Evolutionary conservation across 306 rosid species (phyloP), one percentile per base, ranked within the genome.

Genomic region (Vigna nakashimae): DNA sequence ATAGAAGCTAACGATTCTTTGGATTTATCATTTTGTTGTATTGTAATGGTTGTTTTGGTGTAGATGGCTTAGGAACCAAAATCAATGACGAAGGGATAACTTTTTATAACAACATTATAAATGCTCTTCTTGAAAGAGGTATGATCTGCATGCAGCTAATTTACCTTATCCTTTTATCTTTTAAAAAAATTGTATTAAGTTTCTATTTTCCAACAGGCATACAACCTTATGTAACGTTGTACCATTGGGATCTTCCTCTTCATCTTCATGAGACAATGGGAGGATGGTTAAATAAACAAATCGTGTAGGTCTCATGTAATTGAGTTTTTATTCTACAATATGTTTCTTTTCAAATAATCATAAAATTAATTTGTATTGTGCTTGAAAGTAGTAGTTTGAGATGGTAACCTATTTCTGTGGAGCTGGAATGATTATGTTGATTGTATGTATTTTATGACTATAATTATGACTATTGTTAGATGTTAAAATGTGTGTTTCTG

Each of bases 161-260:
- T 73, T 48, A 66, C 70, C 71, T 50, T 71, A 56, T 73, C 60
- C 50, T 52, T 65, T 58, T 40, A 57, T 46, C 50, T 60, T 34
- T 22, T 20, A 58, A 72, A 32, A 76, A 53, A 55, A 2, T 42
- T 58, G 15, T 48, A 79, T 69, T 67, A 74, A 82, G 81, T 60
- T 63, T 38, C 65, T 78, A 74, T 62, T 80, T 79, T 65, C 62
- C 18, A 46, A 68, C 92, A 94, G 98, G 98, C 68, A 88, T 94
- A 79, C 85, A 88, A 79, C 98, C 98, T 77, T 94, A 69, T 80
- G 86, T 82, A 73, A 94, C 98, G 80, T 75, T 94, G 84, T 94
- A 92, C 73, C 98, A 94, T 84, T 94, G 97, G 97, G 98, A 94
- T 85, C 97, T 94, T 80, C 98, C 98, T 2, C 85, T 87, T 89